Evolutionary conservation across 202 grass and related monocot species (phyloP).

Genomic region (Eragrostis tef): DNA sequence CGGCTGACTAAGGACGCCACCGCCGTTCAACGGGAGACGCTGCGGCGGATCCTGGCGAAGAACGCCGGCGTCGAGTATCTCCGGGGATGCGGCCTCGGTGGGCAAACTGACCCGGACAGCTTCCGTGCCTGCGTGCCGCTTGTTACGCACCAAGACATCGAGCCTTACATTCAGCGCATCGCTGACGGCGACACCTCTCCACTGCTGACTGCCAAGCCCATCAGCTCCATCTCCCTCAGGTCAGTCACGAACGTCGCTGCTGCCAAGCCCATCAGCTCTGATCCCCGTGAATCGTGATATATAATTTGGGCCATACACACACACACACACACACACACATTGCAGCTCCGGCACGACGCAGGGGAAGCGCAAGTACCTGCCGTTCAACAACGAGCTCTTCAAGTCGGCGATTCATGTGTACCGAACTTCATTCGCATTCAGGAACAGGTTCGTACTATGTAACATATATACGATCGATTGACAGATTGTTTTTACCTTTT

Average conservation of each 20-base stretch:
- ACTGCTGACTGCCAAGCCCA: constrained; percentile 66
- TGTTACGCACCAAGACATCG: constrained; percentile 68
- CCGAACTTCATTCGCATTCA: constrained; percentile 76
- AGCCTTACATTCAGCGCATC: constrained; percentile 87
- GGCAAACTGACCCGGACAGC: constrained; percentile 67
- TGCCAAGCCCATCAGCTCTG: too few species aligned
- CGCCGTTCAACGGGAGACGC: constrained; percentile 64
- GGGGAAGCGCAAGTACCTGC: constrained; percentile 82
- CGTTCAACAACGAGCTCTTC: constrained; percentile 85
- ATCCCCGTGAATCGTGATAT: too few species aligned
- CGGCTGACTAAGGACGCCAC: constrained; percentile 57
- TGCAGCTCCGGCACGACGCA: constrained; percentile 91
- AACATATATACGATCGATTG: too few species aligned
- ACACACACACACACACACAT: too few species aligned
- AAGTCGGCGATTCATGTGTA: constrained; percentile 85
- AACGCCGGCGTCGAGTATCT: constrained; percentile 75
- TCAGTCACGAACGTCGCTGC: neutral
- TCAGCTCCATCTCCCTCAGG: constrained; percentile 81
- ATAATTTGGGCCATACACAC: neutral
- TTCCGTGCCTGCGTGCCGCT: constrained; percentile 68
- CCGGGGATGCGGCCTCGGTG: constrained; percentile 56
- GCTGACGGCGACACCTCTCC: constrained; percentile 70
- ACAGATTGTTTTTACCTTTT: too few species aligned
- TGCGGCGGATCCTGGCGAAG: constrained; percentile 66
- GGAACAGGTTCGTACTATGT: constrained; percentile 55